Evolutionary conservation across 2,329 filamentous ascomycete species (phyloP), one percentile per base, ranked within the genome.

Genomic region (Pseudogymnoascus sp.): DNA sequence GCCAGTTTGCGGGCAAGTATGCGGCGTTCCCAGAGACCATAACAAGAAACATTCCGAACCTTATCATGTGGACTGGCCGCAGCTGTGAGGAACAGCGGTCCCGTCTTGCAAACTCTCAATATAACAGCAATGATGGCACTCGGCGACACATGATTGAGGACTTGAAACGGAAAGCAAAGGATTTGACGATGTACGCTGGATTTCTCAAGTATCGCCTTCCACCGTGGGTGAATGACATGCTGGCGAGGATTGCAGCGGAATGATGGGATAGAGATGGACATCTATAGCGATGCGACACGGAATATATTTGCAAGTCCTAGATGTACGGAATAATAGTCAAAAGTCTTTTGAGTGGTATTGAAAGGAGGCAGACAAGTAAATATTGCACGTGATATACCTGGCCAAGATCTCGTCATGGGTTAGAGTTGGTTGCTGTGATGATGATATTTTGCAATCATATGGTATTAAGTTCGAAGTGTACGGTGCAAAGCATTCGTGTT

Each of bases 131-230:
- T 74, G 85, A 86, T 70, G 82, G 82, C 61, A 87, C 81, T 65
- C 79, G 81, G 70, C 80, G 76, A 71, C 76, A 78, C 73, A 82
- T 91, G 75, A 85, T 87, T 59, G 85, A 88, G 62, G 81, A 88
- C 69, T 78, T 95, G 70, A 84, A 88, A 76, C 85, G 88, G 73
- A 90, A 89, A 77, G 92, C 90, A 38, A 86, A 92, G 74, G 93
- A 97, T 74, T 76, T 97, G 69, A 96, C 94, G 78, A 89, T 94
- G 12, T 97, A 96, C 78, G 93, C 92, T 14, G 93, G 92, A 61
- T 86, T 96, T 81, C 85, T 97, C 71, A 86, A 90, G 71, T 97
- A 96, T 76, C 86, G 94, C 70, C 83, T 97, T 76, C 90, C 91
- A 58, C 88, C 90, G 37, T 84, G 89, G 70, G 81, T 97, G 61